Base-by-base conservation (phyloP, 805 yeast genomes). In the Soucietia sequanensis region DNA sequence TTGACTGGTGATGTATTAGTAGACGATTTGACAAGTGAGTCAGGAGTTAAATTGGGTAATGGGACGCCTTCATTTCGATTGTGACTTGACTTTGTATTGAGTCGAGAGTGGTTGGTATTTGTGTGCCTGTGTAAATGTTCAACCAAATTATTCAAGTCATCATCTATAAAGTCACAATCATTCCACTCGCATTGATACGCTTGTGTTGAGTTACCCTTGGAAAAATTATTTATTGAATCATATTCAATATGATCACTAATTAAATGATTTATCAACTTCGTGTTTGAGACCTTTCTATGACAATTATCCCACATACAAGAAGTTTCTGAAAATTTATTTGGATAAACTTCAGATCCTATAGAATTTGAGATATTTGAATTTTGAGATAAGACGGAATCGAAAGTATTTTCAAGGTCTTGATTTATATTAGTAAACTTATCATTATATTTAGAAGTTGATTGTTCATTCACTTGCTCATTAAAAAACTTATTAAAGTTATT, bases 221-320 rank as follows among this genome's bases (percentile, higher is more conserved):
- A 17, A 7, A n/a, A 34, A 5, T 31, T 30, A 13, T 27, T 27
- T 27, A 15, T 27, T 12, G 19, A 35, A 16, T 28, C 49, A 50
- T 76, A 81, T 26, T 68, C 74, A 15, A 81, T 47, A 52, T 83
- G 89, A 27, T 67, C 63, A 38, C 75, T 77, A 13, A 60, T 40
- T 4, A 68, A 43, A 36, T 68, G 73, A 24, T 54, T 42, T 31
- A 62, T 40, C 20, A 68, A 52, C 3, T 53, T 50, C 11, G 46
- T 52, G 33, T 60, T 57, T 20, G 63, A 57, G 28, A 74, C 63
- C 18, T 47, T 50, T 29, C 67, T 64, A 8, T 56, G 54, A 53
- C 95, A 86, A 37, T 75, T 67, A 31, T 77, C 78, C 95, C 95
- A 86, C 52, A 78, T 74, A 56, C 95, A 85, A 12, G 54, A 35